Base-by-base conservation (phyloP, 78 protist genomes). In the Goniomonas avonlea region DNA sequence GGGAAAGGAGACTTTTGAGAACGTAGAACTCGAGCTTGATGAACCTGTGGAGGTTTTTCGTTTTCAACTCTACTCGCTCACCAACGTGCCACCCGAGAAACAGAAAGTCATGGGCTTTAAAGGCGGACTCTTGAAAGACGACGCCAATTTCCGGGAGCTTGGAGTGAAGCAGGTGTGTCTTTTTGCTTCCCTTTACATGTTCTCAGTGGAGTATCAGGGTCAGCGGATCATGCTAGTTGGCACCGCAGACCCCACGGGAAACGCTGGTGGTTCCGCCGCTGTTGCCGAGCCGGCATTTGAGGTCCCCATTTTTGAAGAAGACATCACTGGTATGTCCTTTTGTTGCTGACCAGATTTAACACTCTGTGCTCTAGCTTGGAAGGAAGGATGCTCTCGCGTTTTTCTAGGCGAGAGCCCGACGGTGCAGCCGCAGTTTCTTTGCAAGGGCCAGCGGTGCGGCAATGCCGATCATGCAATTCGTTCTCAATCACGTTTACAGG, bases 41-140 rank as follows among this genome's bases (percentile, higher is more conserved):
- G 80, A 82, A 66, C 73, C 78, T 17, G 25, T 31, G 5, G 86
- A 13, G 27, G 31, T 40, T 11, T 81, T 93, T 82, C 88, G 88
- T 80, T 41, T 45, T 20, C 89, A 89, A 81, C 71, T 93, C 20
- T 79, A 18, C 17, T 37, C 84, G 31, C 82, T 89, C 40, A 88
- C 96, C 3, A 45, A 45, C 23, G 96, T 93, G n/a, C 89, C 89
- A 0, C 48, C 58, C 27, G 96, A 86, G 32, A 80, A 94, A 34
- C 94, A 91, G 79, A 91, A 91, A 82, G 74, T 90, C 32, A 66
- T 66, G 74, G 74, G 74, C 50, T 29, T 66, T 17, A 66, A 66
- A 55, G 74, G 74, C 7, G 74, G 74, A 29, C 1, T 5, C 23
- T 18, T 41, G 21, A 66, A 66, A 50, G 94, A 89, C 86, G 94